These are phyloP conservation scores for Fraxinus americana DNA, from an alignment of 257 asterid species.

Conservation along the genomic window DNA sequence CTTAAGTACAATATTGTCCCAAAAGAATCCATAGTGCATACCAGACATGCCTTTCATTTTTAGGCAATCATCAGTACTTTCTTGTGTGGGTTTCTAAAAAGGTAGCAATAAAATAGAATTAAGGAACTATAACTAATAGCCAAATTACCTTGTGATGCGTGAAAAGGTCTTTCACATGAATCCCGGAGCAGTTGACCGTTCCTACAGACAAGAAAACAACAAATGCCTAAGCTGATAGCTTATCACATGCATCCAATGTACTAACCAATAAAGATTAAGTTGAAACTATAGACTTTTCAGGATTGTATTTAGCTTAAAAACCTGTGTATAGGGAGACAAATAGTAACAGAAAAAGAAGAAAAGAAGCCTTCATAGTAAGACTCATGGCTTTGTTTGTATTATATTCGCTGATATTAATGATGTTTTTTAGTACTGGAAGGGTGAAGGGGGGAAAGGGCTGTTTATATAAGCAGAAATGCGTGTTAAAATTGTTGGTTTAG, in stretches of 20 bases:
- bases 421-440: constrained; percentile 35
- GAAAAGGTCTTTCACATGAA: constrained; percentile 28
- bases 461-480: constrained; percentile 39
- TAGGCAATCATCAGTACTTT: neutral
- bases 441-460: constrained; percentile 18
- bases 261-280: neutral
- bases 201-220: constrained; percentile 25
- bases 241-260: neutral
- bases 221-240: neutral
- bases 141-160: constrained; percentile 53
- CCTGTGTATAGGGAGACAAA: constrained; percentile 51
- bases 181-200: constrained; percentile 30
- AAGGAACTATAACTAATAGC: neutral
- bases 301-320: constrained; percentile 21
- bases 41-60: too few species aligned
- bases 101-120: neutral
- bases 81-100: neutral
- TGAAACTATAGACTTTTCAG: neutral
- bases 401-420: neutral
- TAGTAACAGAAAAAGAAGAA: constrained; percentile 33
- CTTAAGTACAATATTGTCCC: too few species aligned
- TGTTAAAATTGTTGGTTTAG: constrained; percentile 33
- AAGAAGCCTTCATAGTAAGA: constrained; percentile 35
- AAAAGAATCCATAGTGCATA: too few species aligned
- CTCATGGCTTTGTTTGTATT: constrained; percentile 32